These are phyloP conservation scores for Flaveria brownii DNA, from an alignment of 129 eudicot species.

Conservation along the genomic window DNA sequence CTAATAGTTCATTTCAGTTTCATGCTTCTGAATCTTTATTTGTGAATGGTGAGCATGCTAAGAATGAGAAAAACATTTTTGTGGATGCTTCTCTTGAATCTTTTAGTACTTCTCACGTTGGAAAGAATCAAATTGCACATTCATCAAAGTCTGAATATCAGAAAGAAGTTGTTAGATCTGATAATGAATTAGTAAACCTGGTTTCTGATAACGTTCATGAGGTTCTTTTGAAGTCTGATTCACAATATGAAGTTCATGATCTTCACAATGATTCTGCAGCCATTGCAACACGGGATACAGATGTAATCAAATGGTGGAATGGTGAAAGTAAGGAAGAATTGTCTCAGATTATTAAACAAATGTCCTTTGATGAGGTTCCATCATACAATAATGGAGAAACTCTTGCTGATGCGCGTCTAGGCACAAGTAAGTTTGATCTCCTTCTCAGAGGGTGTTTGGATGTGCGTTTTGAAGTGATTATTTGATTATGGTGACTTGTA, in stretches of 20 bases:
- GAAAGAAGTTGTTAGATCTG: not conserved
- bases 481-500: not conserved
- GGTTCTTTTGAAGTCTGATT: conserved; percentile 18
- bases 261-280: conserved; percentile 9
- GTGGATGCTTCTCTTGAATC: conserved; percentile 31
- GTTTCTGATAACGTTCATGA: conserved; percentile 35
- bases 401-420: conserved; percentile 28
- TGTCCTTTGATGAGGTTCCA: conserved; percentile 37
- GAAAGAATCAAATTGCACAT: conserved; percentile 29
- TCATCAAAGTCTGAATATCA: conserved; percentile 8
- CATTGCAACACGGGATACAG: conserved; percentile 29
- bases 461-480: not conserved
- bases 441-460: not conserved
- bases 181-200: conserved; percentile 48
- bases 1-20: conserved; percentile 27
- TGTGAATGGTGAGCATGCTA: conserved; percentile 22
- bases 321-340: conserved; percentile 21
- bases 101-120: not conserved
- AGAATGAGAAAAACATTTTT: conserved; percentile 36
- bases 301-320: conserved; percentile 45
- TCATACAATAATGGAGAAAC: conserved; percentile 30
- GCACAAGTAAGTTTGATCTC: conserved; percentile 46
- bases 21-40: conserved; percentile 41
- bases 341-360: conserved; percentile 34
- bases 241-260: conserved; percentile 14